A percentile compares a stretch with the other conserved stretches of the same genome.
phyloP scores from a whole-genome alignment of 352 stramenopile species.

The Phytophthora uliginosa region DNA sequence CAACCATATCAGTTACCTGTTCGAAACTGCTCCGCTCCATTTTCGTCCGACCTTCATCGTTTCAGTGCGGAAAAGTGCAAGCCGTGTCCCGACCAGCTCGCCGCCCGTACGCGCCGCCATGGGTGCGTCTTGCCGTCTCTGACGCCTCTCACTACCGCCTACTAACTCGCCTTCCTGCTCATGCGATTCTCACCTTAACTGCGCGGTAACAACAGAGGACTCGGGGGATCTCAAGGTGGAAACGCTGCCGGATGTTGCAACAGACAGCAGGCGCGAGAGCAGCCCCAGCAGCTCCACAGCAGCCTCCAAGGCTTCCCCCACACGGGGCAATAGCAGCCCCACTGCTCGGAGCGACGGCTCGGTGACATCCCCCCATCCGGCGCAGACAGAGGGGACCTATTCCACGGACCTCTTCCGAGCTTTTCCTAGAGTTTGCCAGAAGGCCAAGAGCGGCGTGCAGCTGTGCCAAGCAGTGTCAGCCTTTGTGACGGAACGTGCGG shows the following conservation, averaged over 20 bases:
- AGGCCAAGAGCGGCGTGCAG: conserved; percentile 82
- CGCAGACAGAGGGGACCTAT: conserved; percentile 47
- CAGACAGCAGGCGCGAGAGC: conserved; percentile 5
- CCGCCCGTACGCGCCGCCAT: conserved; percentile 1
- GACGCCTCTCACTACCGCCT: not conserved
- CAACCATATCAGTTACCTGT: conserved; percentile 28
- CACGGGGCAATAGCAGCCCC: conserved; percentile 18
- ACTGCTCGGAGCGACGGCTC: conserved; percentile 7
- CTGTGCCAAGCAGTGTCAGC: conserved; percentile 75
- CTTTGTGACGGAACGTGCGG: conserved; percentile 71
- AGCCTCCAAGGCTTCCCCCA: not conserved
- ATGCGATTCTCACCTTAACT: conserved; percentile 4
- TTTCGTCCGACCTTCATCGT: conserved; percentile 36
- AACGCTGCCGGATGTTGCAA: conserved; percentile 14
- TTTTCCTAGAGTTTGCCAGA: conserved; percentile 78
- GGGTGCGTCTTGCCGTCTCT: conserved; percentile 23
- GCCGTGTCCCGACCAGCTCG: not conserved
- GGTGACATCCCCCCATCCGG: conserved; percentile 12
- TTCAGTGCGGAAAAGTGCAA: conserved; percentile 25
- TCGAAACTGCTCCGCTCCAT: conserved; percentile 31
- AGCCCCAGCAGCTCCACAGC: conserved; percentile 12
- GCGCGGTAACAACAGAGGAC: conserved; percentile 15
- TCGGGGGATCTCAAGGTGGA: conserved; percentile 15
- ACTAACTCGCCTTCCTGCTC: not conserved
- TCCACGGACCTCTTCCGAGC: conserved; percentile 77